Evolutionary conservation across 306 rosid genomes (phyloP).

Genomic region (Hippophae tibetana): DNA sequence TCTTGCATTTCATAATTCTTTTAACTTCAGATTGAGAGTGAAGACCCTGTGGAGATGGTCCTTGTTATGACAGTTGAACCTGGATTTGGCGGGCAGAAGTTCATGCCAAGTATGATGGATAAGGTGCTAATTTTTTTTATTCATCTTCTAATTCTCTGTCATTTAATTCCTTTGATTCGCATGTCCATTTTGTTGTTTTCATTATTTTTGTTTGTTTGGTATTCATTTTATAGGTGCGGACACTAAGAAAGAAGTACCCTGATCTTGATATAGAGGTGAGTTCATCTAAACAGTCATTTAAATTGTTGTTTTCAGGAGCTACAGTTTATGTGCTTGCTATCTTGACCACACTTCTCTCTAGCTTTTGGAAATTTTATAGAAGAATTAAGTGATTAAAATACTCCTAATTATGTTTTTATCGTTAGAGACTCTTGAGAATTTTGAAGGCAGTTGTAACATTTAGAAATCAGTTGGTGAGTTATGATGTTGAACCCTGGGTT

Average conservation of each 20-base stretch:
- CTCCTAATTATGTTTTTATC: not conserved
- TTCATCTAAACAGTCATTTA: constrained; percentile 10
- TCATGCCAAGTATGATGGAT: constrained; percentile 85
- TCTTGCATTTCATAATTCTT: constrained; percentile 9
- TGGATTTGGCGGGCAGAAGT: constrained; percentile 97
- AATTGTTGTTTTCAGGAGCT: constrained; percentile 1
- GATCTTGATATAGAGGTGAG: constrained; percentile 81
- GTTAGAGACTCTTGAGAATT: too few relatives aligned
- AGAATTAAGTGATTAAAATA: not conserved
- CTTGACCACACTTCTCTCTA: not conserved
- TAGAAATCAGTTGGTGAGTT: too few relatives aligned
- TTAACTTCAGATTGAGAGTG: constrained; percentile 64
- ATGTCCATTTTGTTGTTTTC: not conserved
- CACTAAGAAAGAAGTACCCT: constrained; percentile 81
- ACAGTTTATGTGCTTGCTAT: constrained; percentile 3
- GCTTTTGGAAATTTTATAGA: not conserved
- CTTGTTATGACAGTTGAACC: constrained; percentile 99
- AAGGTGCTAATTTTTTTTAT: constrained; percentile 38
- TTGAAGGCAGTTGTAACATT: too few relatives aligned
- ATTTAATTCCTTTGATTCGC: constrained; percentile 14
- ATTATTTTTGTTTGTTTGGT: constrained; percentile 1
- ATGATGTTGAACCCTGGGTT: not conserved
- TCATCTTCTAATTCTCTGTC: constrained; percentile 5
- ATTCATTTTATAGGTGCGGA: constrained; percentile 50
- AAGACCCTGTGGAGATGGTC: constrained; percentile 86